Percentiles rank a stretch among this genome's conserved stretches.
Evolutionary conservation across 768 basidiomycete species (phyloP).

Genomic region (Scleroderma bovista): DNA sequence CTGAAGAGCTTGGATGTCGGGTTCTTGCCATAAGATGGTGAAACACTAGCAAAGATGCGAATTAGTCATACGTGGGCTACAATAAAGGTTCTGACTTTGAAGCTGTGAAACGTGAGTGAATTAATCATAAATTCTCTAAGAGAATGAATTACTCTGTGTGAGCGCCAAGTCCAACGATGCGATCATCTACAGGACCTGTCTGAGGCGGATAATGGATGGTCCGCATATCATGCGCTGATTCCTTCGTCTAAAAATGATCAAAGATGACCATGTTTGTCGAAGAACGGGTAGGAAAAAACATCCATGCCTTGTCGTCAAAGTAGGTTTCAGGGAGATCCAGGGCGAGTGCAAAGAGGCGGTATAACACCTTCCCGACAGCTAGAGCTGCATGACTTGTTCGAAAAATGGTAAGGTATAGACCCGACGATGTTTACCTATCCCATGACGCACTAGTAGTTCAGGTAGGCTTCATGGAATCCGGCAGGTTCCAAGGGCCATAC

Average conservation of each 20-base stretch:
- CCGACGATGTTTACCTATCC: conserved; percentile 12
- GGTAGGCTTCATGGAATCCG: conserved; percentile 51
- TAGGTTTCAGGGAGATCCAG: conserved; percentile 54
- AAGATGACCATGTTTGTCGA: too few species aligned
- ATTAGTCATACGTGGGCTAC: too few species aligned
- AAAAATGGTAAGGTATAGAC: neutral
- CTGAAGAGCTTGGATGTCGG: conserved; percentile 69
- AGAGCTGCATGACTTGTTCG: conserved; percentile 46
- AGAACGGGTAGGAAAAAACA: neutral
- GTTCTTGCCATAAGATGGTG: conserved; percentile 82
- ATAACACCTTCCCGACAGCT: conserved; percentile 49
- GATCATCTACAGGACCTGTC: too few species aligned
- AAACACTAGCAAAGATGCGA: conserved; percentile 51
- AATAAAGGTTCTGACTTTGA: too few species aligned
- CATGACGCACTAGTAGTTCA: conserved; percentile 60
- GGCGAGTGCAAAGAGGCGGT: conserved; percentile 67
- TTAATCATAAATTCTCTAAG: too few species aligned
- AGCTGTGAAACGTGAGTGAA: too few species aligned
- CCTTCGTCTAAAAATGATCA: too few species aligned
- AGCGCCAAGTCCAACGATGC: too few species aligned
- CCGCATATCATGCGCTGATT: too few species aligned
- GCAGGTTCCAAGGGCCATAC: conserved; percentile 69
- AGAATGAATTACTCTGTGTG: too few species aligned
- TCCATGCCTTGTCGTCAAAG: conserved; percentile 60
- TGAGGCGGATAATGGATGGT: too few species aligned